phyloP scores from a whole-genome alignment of 176 grass and related monocot species.

The Otatea glauca region DNA sequence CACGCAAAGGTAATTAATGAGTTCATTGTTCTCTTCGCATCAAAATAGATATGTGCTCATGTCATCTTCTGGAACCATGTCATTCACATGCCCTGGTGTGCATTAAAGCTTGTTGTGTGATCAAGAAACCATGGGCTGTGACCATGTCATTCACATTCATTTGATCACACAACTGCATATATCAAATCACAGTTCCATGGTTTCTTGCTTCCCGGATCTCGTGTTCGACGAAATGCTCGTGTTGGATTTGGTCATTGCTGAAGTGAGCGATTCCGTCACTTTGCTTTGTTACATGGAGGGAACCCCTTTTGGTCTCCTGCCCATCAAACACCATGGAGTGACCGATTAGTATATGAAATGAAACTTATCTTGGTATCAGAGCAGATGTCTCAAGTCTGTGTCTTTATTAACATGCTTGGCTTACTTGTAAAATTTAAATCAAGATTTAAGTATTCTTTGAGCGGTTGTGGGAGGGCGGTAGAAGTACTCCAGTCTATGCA shows the following conservation, averaged over 20 bases:
- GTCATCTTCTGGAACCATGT: too few species aligned
- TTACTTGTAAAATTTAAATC: constrained; percentile 6
- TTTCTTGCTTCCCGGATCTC: not conserved
- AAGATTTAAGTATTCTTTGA: not conserved
- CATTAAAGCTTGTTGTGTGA: too few species aligned
- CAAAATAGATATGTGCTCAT: too few species aligned
- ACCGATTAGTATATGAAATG: not conserved
- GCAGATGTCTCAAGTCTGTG: constrained; percentile 4
- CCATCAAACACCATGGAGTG: not conserved
- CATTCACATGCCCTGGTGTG: too few species aligned
- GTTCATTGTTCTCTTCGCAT: too few species aligned
- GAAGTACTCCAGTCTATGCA: not conserved
- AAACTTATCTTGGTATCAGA: not conserved
- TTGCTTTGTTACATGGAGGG: not conserved
- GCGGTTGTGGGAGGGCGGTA: not conserved
- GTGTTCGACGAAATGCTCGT: constrained; percentile 38
- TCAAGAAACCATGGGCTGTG: too few species aligned
- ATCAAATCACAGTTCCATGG: too few species aligned
- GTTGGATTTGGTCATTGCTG: not conserved
- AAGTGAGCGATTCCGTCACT: not conserved
- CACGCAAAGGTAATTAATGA: too few species aligned
- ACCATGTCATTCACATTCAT: too few species aligned
- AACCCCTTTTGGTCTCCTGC: not conserved
- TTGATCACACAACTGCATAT: too few species aligned
- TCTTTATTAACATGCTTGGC: not conserved